Evolutionary conservation across 495 filamentous ascomycete genomes (phyloP), one percentile per base, ranked within the genome.

Genomic region (Pseudomonodictys pantanalensis): DNA sequence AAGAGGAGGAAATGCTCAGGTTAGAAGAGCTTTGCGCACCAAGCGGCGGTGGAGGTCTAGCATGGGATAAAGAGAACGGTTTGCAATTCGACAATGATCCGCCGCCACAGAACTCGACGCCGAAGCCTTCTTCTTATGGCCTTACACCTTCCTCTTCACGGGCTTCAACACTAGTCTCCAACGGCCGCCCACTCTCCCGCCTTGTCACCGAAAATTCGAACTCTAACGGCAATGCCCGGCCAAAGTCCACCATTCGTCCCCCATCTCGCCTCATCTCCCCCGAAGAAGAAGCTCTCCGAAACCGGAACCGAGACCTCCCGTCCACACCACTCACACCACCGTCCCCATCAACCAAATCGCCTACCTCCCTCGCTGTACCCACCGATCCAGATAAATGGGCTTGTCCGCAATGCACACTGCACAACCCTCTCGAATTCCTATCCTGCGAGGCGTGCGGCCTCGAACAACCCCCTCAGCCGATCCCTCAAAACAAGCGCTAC

Each of bases 371-470:
- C 29, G 28, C 54, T 7, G 20, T 60, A 2, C 47, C 62, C 56
- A 55, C 52, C 39, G 39, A 44, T 41, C 24, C 58, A 24, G 72
- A 71, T 24, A 75, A 78, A 32, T 97, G 92, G 92, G 77, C 79
- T 10, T 97, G 92, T 62, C 76, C 77, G 20, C 77, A 83, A 29
- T 96, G 92, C 68, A 97, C 92, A 0, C 79, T 93, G n/a, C 81
- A 85, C 47, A 97, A 97, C 65, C 84, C 88, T 2, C 60, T 78
- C 25, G 80, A 72, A 22, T 90, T 78, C 61, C 77, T 89, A 9
- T 80, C 78, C 63, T 97, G 92, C 69, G 91, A 92, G 65, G 90
- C 83, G 2, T 97, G 92, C 68, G 84, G 79, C 5, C 73, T 77
- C 1, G 85, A 89, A 67, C 79, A 87, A 41, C 78, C 84, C 0